phyloP scores from a whole-genome alignment of 192 early-diverging fungal species.

The Podila epicladia region DNA sequence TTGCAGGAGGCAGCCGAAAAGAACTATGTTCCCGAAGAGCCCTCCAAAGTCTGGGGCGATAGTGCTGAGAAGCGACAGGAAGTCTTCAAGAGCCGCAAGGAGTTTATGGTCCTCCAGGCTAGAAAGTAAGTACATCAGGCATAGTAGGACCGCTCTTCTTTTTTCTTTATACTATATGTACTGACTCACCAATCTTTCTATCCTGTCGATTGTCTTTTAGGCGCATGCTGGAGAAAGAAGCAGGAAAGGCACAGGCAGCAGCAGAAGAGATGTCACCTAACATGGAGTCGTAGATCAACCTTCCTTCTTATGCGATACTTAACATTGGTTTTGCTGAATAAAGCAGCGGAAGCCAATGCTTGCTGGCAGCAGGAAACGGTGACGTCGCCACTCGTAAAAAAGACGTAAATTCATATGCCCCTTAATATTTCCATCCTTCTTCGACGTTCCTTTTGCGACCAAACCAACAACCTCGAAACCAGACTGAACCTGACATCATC shows the following conservation, averaged over 20 bases:
- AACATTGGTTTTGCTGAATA: too few species aligned
- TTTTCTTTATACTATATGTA: background rate
- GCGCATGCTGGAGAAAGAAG: slow-evolving; percentile 41
- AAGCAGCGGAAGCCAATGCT: too few species aligned
- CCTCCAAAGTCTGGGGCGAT: slow-evolving; percentile 68
- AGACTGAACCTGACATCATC: background rate
- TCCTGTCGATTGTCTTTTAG: slow-evolving; percentile 3
- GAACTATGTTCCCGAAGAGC: slow-evolving; percentile 54
- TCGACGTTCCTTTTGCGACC: too few species aligned
- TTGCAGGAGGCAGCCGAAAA: slow-evolving; percentile 53
- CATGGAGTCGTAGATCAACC: background rate
- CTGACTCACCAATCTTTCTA: background rate
- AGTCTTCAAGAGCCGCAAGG: slow-evolving; percentile 71
- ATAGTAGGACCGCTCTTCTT: background rate
- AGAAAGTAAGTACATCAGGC: slow-evolving; percentile 68
- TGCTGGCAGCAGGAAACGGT: too few species aligned
- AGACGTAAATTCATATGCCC: background rate
- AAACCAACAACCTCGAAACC: background rate
- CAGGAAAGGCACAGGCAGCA: slow-evolving; percentile 26
- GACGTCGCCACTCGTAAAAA: background rate
- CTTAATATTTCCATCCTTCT: too few species aligned
- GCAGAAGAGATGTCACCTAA: background rate
- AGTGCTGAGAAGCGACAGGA: slow-evolving; percentile 68
- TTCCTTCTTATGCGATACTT: too few species aligned
- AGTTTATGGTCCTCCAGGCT: slow-evolving; percentile 75